A percentile compares a stretch with the other conserved stretches of the same genome.
Evolutionary conservation across 2,329 filamentous ascomycete genomes (phyloP).

Genomic region (Penicillium sp.): DNA sequence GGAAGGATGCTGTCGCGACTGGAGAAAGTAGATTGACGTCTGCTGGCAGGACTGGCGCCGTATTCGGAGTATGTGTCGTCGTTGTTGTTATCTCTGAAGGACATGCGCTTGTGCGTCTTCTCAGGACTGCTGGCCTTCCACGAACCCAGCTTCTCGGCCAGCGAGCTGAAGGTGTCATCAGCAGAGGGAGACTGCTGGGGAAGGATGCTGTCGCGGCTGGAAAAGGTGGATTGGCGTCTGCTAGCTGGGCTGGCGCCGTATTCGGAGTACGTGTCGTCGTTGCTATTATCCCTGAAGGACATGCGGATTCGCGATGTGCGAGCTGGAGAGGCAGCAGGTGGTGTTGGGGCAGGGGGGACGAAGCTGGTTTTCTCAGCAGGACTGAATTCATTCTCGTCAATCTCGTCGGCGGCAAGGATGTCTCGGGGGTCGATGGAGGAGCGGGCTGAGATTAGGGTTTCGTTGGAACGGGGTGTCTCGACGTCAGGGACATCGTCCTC

Average conservation of each 20-base stretch:
- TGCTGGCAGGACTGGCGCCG: conserved; percentile 18
- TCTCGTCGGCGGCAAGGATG: conserved; percentile 1
- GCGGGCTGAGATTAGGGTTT: background rate
- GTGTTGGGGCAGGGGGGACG: conserved; percentile 20
- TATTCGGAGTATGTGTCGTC: conserved; percentile 28
- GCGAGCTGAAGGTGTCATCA: conserved; percentile 58
- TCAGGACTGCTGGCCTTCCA: conserved; percentile 62
- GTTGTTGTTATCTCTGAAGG: conserved; percentile 18
- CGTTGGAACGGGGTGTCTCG: background rate
- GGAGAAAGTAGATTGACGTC: conserved; percentile 10
- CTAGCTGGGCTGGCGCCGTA: conserved; percentile 20
- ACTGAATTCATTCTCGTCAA: background rate
- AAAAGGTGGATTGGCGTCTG: conserved; percentile 8
- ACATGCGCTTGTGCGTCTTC: conserved; percentile 25
- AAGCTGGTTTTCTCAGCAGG: background rate
- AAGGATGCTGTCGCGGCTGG: conserved; percentile 12
- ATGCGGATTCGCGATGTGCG: conserved; percentile 11
- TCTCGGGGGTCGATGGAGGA: conserved; percentile 7
- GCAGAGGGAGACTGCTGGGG: conserved; percentile 12
- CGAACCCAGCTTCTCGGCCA: conserved; percentile 57
- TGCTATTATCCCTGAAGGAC: conserved; percentile 18
- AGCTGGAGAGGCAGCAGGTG: conserved; percentile 13
- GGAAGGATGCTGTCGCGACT: conserved; percentile 11
- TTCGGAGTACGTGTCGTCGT: conserved; percentile 27
- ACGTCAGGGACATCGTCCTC: background rate